Base-by-base conservation (phyloP, 2,329 filamentous ascomycete genomes). In the Pyrenophora teres region DNA sequence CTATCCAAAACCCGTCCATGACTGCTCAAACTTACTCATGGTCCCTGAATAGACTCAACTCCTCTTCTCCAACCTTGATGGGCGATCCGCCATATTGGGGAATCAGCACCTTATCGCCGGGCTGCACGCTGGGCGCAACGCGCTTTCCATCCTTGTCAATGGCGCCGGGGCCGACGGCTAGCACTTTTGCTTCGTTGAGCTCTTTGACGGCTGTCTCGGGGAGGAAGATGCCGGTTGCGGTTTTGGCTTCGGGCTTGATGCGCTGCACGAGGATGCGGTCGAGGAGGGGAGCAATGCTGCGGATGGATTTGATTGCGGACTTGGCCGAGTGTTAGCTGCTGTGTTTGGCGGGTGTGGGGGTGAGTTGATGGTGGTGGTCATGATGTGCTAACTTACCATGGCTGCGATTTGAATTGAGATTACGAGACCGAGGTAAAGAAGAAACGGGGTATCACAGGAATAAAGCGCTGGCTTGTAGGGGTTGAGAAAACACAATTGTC, bases 211-310 rank as follows among this genome's bases (percentile, higher is more conserved):
- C 90, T 57, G 88, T 92, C 82, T 99, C 94, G 67, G 94, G 94
- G 63, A 99, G 89, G 84, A 95, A 97, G 83, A 99, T 96, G 71
- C 94, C 94, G 72, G 87, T 87, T 68, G 94, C 92, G 42, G 94
- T 99, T 85, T 97, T 97, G 74, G 92, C 78, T 80, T 97, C 93
- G 71, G 93, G 90, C 83, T 97, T 97, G 81, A 97, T 80, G 79
- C 94, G 91, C 87, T 99, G 94, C 67, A 99, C 91, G 62, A 99
- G 88, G 68, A 99, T 92, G 70, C 94, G 93, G 86, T 99, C 94
- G 78, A 99, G 87, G 66, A 99, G 92, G 59, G 94, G 94, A 54
- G 88, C 89, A 70, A 99, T 92, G 72, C 87, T 87, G 80, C 93
- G 94, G 86, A 99, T 92, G 76, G 89, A 95, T 78, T 93, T 94